Evolutionary conservation across 345 rosid species (phyloP), one percentile per base, ranked within the genome.

Genomic region (Dimocarpus longan): DNA sequence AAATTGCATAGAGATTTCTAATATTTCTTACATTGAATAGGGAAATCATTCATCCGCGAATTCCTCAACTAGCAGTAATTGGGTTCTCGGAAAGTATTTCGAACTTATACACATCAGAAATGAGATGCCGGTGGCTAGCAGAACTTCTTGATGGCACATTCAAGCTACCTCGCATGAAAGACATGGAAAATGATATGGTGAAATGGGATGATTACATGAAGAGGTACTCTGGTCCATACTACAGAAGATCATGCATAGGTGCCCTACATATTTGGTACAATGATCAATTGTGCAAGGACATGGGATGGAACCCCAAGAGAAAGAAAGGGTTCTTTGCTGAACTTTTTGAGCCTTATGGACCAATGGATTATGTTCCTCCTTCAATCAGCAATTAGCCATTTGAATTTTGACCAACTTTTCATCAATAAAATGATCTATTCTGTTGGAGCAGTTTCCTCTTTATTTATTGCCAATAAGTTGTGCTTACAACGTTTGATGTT

Each of bases 51-150:
- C 84, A 79, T 5, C 88, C 88, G 0, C 21, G 56, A 75, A 85
- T 87, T 40, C 88, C 88, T 10, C 90, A 87, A 40, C 71, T 87
- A 11, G 86, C 85, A 6, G 86, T 87, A 21, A 79, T 87, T 1
- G 88, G 88, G 32, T 85, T 79, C 75, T 81, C 90, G 3, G 88
- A 85, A 66, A 83, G 90, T 42, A 0, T 75, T 10, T 18, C 86
- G 10, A 87, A 85, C 80, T 52, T 87, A 75, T 87, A 62, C 81
- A 83, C 88, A 5, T 85, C 84, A 2, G 90, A 87, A 73, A 85
- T 87, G 1, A 78, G 84, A 74, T 70, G 86, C 63, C 73, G 82
- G 76, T 87, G 88, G 86, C 37, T 81, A 65, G 71, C 71, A 1
- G 88, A 85, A 79, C 81, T 87, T 46, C 84, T 87, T 0, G 85